Evolutionary conservation across 306 rosid genomes (phyloP), one percentile per base, ranked within the genome.

Genomic region (Cyamopsis tetragonoloba): DNA sequence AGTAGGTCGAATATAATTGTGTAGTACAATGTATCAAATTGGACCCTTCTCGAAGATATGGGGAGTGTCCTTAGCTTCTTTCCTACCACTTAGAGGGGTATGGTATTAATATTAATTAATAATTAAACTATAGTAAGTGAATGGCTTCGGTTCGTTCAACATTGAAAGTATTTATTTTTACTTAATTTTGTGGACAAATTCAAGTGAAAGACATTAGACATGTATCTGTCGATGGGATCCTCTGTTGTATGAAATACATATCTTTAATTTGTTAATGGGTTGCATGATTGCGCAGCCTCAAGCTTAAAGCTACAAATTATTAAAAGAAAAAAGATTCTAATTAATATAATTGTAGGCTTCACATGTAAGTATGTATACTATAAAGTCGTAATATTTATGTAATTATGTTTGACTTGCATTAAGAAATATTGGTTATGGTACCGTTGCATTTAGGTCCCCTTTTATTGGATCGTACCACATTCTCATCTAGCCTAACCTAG

Each of bases 81-180:
- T 76, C 28, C 20, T 20, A 57, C 81, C 78, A 75, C 80, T 79
- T 18, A 38, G 50, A 32, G 47, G 7, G 57, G 62, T 30, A 19
- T 66, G 8, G 64, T 71, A 51, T 61, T 50, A 7, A 12, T 35
- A 68, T 49, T 47, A 23, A 80, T 7, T 28, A 44, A n/a, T n/a
- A n/a, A n/a, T n/a, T n/a, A n/a, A n/a, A n/a, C n/a, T 56, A 39
- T 4, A 44, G n/a, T 7, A 61, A 66, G 69, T 53, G 66, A 50
- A 76, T 37, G 84, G 79, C 34, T 48, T 80, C 53, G 71, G 39
- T 80, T 75, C 38, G 39, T 80, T 75, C 38, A 50, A 32, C 70
- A 70, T 69, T 20, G 13, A 4, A 58, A 32, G 32, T 35, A 26
- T 9, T 56, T 31, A 44, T 41, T 30, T 10, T 47, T 19, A 48